Evolutionary conservation across 2,329 filamentous ascomycete genomes (phyloP), one percentile per base, ranked within the genome.

Genomic region (Fusarium nygamai): DNA sequence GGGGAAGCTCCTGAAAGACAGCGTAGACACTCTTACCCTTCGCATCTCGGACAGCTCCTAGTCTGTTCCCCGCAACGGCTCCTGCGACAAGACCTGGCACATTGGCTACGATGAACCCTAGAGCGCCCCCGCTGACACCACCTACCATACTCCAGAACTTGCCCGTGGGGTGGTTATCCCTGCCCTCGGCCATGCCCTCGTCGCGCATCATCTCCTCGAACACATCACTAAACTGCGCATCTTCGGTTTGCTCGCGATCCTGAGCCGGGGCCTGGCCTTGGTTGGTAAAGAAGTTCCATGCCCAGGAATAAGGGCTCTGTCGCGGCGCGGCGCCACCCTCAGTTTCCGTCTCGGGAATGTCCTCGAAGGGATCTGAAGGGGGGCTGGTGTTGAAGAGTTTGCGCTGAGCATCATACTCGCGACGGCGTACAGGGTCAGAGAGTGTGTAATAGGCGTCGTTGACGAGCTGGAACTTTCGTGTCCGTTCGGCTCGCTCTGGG

Each of bases 31-130:
- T 97, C 91, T 98, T 98, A 29, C 95, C 95, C 84, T 92, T 95
- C 38, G 93, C 91, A 84, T 99, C 96, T 64, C 96, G 88, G 27
- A 99, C 90, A 12, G 94, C 94, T 2, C 96, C 96, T n/a, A 98
- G 84, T 59, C 95, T 86, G 84, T 98, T 98, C 17, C 96, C 96
- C 1, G 95, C 96, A 6, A 98, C 95, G 6, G 94, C 94, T 6
- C 96, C 96, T 1, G 96, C 96, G 43, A 98, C 83, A 79, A 96
- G 88, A 0, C 96, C 96, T 0, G 96, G 94, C 56, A 98, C 90
- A 81, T 98, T 98, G 34, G 92, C 96, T 33, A 98, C 89, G 76
- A 99, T 99, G 82, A 98, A 98, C 0, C 96, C 96, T 82, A 99
- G 89, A 6, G 94, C 94, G 19, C 92, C 96, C 38, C 96, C 96